These are phyloP conservation scores for Arxiozyma telluris DNA, from an alignment of 1,139 yeast genomes.

Conservation along the genomic window DNA sequence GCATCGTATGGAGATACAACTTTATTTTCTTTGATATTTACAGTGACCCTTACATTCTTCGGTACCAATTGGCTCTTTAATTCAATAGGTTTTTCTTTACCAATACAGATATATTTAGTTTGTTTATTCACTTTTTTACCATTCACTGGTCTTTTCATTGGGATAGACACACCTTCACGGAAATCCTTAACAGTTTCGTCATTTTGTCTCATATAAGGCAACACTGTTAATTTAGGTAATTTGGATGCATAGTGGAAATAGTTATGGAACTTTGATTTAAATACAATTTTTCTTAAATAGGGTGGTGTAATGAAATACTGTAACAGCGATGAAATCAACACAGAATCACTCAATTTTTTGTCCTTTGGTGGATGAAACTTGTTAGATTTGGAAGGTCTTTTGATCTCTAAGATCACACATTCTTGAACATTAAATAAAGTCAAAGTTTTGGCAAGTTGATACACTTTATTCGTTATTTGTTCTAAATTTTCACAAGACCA, in stretches of 20 bases:
- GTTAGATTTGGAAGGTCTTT: background rate
- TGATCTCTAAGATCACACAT: slow-evolving; percentile 46
- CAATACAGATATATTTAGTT: slow-evolving; percentile 72
- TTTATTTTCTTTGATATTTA: slow-evolving; percentile 50
- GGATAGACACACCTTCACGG: slow-evolving; percentile 65
- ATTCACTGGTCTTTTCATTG: slow-evolving; percentile 39
- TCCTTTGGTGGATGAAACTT: background rate
- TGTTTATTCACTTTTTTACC: slow-evolving; percentile 39
- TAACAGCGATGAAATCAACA: slow-evolving; percentile 58
- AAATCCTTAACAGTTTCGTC: slow-evolving; percentile 30
- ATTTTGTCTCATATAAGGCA: slow-evolving; percentile 55
- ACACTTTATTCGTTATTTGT: slow-evolving; percentile 63
- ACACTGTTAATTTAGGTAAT: slow-evolving; percentile 60
- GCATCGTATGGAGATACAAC: slow-evolving; percentile 69
- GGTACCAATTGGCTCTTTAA: slow-evolving; percentile 60
- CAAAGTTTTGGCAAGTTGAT: slow-evolving; percentile 73
- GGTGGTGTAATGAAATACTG: slow-evolving; percentile 86
- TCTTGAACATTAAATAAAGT: slow-evolving; percentile 63
- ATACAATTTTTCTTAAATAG: slow-evolving; percentile 58
- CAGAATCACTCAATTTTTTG: slow-evolving; percentile 32
- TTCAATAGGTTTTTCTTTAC: slow-evolving; percentile 49
- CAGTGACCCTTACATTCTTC: slow-evolving; percentile 70
- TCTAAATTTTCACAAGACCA: slow-evolving; percentile 55
- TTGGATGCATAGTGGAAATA: slow-evolving; percentile 59
- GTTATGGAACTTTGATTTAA: slow-evolving; percentile 37